Evolutionary conservation across 208 protist genomes (phyloP), one percentile per base, ranked within the genome.

Genomic region (Wallacemonas sp.): DNA sequence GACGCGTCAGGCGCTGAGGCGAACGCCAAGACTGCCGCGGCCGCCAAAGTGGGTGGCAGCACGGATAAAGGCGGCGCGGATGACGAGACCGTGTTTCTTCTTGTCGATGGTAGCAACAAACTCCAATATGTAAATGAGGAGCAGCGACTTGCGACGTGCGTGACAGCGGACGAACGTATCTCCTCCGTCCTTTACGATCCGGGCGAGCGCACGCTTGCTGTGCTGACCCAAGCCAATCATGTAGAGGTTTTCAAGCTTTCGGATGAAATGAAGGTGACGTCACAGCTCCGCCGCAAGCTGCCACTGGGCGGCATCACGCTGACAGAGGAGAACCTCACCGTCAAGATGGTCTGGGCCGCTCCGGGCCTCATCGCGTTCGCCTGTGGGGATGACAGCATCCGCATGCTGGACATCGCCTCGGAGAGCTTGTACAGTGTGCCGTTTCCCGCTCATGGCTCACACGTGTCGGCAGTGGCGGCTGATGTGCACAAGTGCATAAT

Each of bases 71-170:
- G 19, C 41, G 22, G 17, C 0, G n/a, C n/a, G n/a, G n/a, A n/a
- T n/a, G 82, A 90, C 49, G 90, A 95, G n/a, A 79, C 84, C 30
- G 60, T 66, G 14, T 96, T 95, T 68, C 49, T 96, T 51, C 75
- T 96, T 14, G 42, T 73, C 14, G 77, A 82, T 47, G 75, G 65
- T 30, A 70, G 70, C 49, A 68, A 67, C 45, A 60, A 53, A 0
- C 59, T 93, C 12, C 73, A 75, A 21, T 79, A 53, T 56, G 38
- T 94, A 9, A 85, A 67, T 46, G 84, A 92, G 28, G 87, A 93
- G 46, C 77, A 93, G 54, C 81, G 91, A 55, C 47, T 93, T 5
- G 72, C 74, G 19, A 62, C 74, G 19, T 77, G 82, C 36, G 49
- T 77, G 26, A 70, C 80, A n/a, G 61, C 83, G 19, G 66, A 84